Base-by-base conservation (phyloP, 73 alveolate genomes). In the Breviolum minutum region DNA sequence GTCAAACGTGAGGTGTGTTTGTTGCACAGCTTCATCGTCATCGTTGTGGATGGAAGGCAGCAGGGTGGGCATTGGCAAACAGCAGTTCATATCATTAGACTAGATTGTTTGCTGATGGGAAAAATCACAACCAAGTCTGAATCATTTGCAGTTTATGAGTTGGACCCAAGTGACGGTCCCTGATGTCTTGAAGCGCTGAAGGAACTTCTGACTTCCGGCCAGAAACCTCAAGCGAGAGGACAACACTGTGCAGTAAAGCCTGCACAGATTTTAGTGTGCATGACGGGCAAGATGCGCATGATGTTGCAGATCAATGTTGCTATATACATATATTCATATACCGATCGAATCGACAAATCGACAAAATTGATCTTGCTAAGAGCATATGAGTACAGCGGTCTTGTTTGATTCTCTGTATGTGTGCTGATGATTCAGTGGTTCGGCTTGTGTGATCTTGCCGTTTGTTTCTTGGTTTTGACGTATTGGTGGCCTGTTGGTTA, bases 21-120 rank as follows among this genome's bases (percentile, higher is more conserved):
- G 76, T 84, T 7, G 93, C 93, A 17, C 93, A 62, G 93, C 73
- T 84, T 48, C 93, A 61, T n/a, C 93, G 93, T 40, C 93, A 60
- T 61, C 93, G 93, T 12, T 61, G 93, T 61, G 93, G 93, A 22
- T 84, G 93, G 93, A 54, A 84, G 93, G 93, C 73, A 2, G 54
- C 54, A 40, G 54, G 54, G 54, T 40, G 54, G 54, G 17, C n/a
- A 22, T 68, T 17, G 17, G 77, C 24, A 17, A 68, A 68, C 77
- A 68, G 77, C 17, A 17, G 17, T 68, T 68, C 8, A 68, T 22
- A 68, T 17, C n/a, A 68, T 68, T 14, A 40, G 54, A 40, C 3
- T 40, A 40, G 54, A 40, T 40, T 40, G 0, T 40, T 2, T 40
- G 0, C 54, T 0, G 54, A n/a, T n/a, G n/a, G n/a, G n/a, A n/a